Percentiles rank a stretch among this genome's conserved stretches.
Conservation (phyloP, 495 filamentous ascomycete species). For the Penicillium flavigenum region DNA sequence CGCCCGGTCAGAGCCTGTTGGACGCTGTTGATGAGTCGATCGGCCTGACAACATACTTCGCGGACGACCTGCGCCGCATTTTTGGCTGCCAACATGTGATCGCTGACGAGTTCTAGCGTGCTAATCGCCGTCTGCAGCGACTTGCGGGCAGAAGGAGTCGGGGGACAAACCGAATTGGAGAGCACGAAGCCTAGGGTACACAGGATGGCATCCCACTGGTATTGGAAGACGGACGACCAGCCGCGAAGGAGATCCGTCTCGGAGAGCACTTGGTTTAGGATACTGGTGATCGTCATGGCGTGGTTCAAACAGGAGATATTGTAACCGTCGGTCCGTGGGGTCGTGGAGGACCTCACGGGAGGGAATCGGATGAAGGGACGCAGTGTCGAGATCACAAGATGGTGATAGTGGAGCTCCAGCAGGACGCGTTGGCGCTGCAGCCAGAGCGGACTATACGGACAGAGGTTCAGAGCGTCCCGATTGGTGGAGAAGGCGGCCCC, state of each 20-base stretch:
- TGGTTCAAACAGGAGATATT: slow-evolving; percentile 25
- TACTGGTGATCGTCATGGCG: slow-evolving; percentile 49
- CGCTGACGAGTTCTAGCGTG: neutral
- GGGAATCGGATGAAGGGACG: slow-evolving; percentile 50
- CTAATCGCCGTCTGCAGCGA: neutral
- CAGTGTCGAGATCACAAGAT: slow-evolving; percentile 42
- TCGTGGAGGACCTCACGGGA: neutral
- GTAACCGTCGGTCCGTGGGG: neutral
- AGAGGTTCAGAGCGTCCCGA: slow-evolving; percentile 34
- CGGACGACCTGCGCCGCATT: neutral
- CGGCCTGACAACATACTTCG: neutral
- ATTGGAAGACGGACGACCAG: slow-evolving; percentile 53
- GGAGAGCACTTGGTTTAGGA: slow-evolving; percentile 49
- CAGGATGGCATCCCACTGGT: slow-evolving; percentile 54
- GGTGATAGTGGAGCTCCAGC: slow-evolving; percentile 53
- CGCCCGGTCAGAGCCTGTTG: neutral
- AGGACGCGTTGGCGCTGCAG: slow-evolving; percentile 51
- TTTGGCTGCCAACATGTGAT: neutral
- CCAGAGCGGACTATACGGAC: slow-evolving; percentile 40
- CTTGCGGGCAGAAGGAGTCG: neutral
- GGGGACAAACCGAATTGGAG: neutral
- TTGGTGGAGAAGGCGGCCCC: slow-evolving; percentile 47
- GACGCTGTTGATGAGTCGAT: neutral
- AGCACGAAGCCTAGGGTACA: slow-evolving; percentile 48
- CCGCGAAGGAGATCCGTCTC: slow-evolving; percentile 45